Percentiles rank a stretch among this genome's conserved stretches.
Evolutionary conservation across 2,329 filamentous ascomycete species (phyloP).

Genomic region (Penicillium brevicompactum): DNA sequence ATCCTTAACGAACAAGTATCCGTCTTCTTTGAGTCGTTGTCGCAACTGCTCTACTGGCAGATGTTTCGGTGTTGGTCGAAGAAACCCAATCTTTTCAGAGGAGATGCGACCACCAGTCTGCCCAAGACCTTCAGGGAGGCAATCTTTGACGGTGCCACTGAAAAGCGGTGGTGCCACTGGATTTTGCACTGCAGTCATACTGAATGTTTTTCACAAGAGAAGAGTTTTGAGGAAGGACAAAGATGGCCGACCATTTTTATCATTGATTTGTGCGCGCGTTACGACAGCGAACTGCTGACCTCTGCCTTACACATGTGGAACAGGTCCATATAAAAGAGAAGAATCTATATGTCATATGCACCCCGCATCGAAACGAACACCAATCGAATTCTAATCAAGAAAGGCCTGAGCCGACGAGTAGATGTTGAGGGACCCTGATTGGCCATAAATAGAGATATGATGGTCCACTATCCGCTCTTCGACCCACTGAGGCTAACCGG

Average conservation of each 20-base stretch:
- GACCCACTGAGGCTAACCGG: no score
- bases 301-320: not conserved
- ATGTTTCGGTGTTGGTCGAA: conserved; percentile 6
- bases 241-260: not conserved
- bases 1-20: conserved; percentile 48
- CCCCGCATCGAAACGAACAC: not conserved
- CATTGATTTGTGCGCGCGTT: not conserved
- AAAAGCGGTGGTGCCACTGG: not conserved
- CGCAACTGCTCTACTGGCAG: conserved; percentile 43
- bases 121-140: conserved; percentile 8
- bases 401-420: not conserved
- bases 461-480: no score
- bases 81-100: conserved; percentile 4
- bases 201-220: not conserved
- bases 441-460: not conserved
- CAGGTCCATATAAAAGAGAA: not conserved
- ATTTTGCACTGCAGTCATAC: not conserved
- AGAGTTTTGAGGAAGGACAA: not conserved
- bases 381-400: not conserved
- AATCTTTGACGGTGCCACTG: conserved; percentile 3
- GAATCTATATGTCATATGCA: not conserved
- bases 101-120: conserved; percentile 14
- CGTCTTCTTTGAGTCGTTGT: conserved; percentile 40
- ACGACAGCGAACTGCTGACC: not conserved
- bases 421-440: not conserved